Evolutionary conservation across 192 early-diverging fungal genomes (phyloP).

Genomic region (Piromyces sp.): DNA sequence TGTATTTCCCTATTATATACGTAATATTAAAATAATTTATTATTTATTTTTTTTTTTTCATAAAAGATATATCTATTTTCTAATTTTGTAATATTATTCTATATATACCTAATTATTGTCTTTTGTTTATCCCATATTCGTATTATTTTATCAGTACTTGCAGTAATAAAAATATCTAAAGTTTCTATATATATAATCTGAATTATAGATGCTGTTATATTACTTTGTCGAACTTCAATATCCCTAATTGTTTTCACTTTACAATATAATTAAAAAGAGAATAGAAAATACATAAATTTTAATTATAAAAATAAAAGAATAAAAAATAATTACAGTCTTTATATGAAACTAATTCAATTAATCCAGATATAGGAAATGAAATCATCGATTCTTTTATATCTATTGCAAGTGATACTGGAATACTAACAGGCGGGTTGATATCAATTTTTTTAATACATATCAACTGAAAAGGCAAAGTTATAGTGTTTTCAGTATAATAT

Average conservation of each 20-base stretch:
- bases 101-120: neutral
- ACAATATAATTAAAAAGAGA: too few species aligned
- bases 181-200: neutral
- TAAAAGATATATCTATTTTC: too few species aligned
- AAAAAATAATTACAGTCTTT: neutral
- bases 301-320: too few species aligned
- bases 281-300: too few species aligned
- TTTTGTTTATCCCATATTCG: neutral
- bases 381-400: neutral
- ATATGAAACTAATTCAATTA: neutral
- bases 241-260: neutral
- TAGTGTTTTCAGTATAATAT: neutral
- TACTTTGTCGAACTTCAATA: neutral
- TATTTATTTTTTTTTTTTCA: too few species aligned
- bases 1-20: neutral
- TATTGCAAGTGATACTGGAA: neutral
- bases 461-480: neutral
- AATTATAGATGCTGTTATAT: neutral
- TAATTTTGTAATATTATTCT: too few species aligned
- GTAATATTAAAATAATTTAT: too few species aligned
- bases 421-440: neutral
- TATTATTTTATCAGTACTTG: neutral
- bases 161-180: neutral
- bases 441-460: neutral
- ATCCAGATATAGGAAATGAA: neutral